These are phyloP conservation scores for Stentor roeselii DNA, from an alignment of 73 alveolate genomes.

Conservation along the genomic window DNA sequence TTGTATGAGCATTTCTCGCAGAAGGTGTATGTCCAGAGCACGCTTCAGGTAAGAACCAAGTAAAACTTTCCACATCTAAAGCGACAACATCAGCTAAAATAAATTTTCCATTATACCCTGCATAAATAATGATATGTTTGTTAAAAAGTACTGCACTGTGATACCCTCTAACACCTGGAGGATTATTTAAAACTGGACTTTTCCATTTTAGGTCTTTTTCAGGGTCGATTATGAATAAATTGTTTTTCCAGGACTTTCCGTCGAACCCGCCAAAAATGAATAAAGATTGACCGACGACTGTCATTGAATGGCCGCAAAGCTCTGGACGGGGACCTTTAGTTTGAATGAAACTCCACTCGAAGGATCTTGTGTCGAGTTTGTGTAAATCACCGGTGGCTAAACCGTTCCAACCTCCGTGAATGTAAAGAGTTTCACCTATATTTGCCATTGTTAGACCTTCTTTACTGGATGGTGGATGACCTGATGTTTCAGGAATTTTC, in stretches of 20 bases:
- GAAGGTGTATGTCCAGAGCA: conserved; percentile 14
- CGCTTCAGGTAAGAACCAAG: conserved; percentile 16
- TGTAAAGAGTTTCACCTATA: conserved; percentile 40
- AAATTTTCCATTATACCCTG: conserved; percentile 9
- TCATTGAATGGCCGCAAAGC: conserved; percentile 64
- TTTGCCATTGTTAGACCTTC: conserved; percentile 52
- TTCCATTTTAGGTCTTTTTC: neutral
- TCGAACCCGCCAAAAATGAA: conserved; percentile 58
- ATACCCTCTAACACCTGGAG: conserved; percentile 15
- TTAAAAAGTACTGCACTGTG: conserved; percentile 6
- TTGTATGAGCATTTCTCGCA: conserved; percentile 24
- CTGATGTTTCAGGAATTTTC: conserved; percentile 49
- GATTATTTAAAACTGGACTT: neutral
- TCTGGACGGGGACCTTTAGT: conserved; percentile 49
- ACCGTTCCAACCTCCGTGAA: conserved; percentile 68
- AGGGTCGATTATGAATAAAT: neutral
- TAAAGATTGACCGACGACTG: conserved; percentile 46
- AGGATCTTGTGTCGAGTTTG: conserved; percentile 43
- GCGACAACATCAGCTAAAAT: conserved; percentile 2
- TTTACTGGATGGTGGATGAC: conserved; percentile 55
- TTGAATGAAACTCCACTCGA: conserved; percentile 38
- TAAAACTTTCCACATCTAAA: conserved; percentile 4
- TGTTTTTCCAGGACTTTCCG: neutral
- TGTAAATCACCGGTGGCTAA: conserved; percentile 56
- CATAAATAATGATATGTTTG: neutral